A percentile compares a stretch with the other conserved stretches of the same genome.
These are phyloP conservation scores for Entoloma clypeatum DNA, from an alignment of 1,284 basidiomycete species.

Conservation along the genomic window DNA sequence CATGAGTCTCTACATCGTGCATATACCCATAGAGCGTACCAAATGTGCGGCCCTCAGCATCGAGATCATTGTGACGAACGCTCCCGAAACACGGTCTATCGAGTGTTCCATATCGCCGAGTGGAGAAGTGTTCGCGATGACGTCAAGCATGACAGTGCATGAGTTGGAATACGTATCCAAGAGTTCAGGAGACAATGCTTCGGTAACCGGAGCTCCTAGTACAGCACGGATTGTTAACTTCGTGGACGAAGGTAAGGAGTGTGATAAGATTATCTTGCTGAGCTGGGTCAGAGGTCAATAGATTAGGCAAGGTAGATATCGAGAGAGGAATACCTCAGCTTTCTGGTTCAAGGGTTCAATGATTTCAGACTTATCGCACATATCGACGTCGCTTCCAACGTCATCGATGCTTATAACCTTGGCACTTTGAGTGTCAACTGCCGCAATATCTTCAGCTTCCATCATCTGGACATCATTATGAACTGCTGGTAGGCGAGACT, in stretches of 20 bases:
- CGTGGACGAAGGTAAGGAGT: slow-evolving; percentile 37
- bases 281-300: slow-evolving; percentile 38
- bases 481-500: slow-evolving; percentile 7
- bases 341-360: slow-evolving; percentile 46
- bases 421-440: too few relatives aligned
- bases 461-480: slow-evolving; percentile 17
- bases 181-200: slow-evolving; percentile 22
- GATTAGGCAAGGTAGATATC: slow-evolving; percentile 1
- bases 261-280: slow-evolving; percentile 54
- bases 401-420: too few relatives aligned
- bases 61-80: slow-evolving; percentile 36
- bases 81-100: slow-evolving; percentile 31
- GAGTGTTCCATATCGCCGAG: slow-evolving; percentile 32
- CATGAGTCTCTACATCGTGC: slow-evolving; percentile 9
- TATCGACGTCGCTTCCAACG: too few relatives aligned
- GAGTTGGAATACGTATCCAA: slow-evolving; percentile 36
- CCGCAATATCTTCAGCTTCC: slow-evolving; percentile 21
- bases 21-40: slow-evolving; percentile 34
- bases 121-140: slow-evolving; percentile 40
- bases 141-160: slow-evolving; percentile 45
- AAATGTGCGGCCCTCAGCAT: slow-evolving; percentile 33
- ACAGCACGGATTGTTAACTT: slow-evolving; percentile 55
- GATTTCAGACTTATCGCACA: too few relatives aligned
- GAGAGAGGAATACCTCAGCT: slow-evolving; percentile 43
- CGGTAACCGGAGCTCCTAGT: slow-evolving; percentile 36